phyloP scores from a whole-genome alignment of 2,329 filamentous ascomycete genomes.

The Pseudogymnoascus sp. region DNA sequence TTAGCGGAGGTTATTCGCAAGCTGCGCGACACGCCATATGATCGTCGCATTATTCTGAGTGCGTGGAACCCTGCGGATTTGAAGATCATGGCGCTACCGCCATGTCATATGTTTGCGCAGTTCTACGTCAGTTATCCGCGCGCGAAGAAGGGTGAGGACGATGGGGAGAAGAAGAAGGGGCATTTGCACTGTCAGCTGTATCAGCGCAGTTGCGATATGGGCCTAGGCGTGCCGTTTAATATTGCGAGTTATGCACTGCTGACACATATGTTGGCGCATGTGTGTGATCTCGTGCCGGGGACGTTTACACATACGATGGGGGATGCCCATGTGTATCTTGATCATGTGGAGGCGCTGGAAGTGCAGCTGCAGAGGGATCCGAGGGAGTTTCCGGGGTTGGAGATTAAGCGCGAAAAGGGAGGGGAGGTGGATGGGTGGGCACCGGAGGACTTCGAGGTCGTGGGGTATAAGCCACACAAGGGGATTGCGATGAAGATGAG shows the following conservation, averaged over 20 bases:
- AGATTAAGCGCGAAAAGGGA: conserved; percentile 58
- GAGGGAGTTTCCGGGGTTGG: conserved; percentile 67
- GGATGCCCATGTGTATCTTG: conserved; percentile 91
- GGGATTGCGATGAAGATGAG: conserved; percentile 98
- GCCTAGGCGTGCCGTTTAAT: conserved; percentile 93
- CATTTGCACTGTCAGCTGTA: conserved; percentile 83
- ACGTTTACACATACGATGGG: conserved; percentile 93
- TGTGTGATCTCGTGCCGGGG: conserved; percentile 74
- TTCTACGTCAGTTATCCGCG: conserved; percentile 45
- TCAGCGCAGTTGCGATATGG: conserved; percentile 94
- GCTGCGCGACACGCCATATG: conserved; percentile 73
- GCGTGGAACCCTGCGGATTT: conserved; percentile 92
- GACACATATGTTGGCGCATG: conserved; percentile 90
- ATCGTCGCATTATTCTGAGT: conserved; percentile 78
- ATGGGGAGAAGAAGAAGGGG: conserved; percentile 44
- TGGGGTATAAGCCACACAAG: conserved; percentile 86
- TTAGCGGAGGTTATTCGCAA: conserved; percentile 84
- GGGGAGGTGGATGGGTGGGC: conserved; percentile 86
- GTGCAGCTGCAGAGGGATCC: conserved; percentile 75
- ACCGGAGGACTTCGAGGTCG: conserved; percentile 75
- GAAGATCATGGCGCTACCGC: conserved; percentile 80
- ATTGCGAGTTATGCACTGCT: conserved; percentile 90
- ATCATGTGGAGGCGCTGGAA: conserved; percentile 82
- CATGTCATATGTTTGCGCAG: conserved; percentile 96
- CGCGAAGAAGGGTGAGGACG: conserved; percentile 27